These are phyloP conservation scores for Tolypocladium paradoxum DNA, from an alignment of 2,329 filamentous ascomycete species.

Conservation along the genomic window DNA sequence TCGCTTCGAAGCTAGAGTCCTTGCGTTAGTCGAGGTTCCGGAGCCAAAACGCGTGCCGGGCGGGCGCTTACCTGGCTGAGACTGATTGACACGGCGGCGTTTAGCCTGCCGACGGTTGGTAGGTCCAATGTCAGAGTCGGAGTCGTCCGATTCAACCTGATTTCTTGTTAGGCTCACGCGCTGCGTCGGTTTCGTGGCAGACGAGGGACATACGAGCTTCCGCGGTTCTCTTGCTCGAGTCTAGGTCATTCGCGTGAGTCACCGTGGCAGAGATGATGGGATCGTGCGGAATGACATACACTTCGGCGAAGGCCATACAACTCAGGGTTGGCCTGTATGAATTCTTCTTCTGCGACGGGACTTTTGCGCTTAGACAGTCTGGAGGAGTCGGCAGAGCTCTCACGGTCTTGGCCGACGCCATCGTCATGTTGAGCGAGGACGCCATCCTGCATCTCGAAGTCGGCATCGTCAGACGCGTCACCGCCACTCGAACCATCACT, in stretches of 20 bases:
- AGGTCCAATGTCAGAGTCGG: slow-evolving; percentile 60
- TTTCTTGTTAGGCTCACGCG: not conserved
- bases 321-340: slow-evolving; percentile 84
- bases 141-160: slow-evolving; percentile 47
- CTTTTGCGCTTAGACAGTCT: slow-evolving; percentile 64
- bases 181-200: not conserved
- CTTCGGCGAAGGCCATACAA: slow-evolving; percentile 90
- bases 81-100: slow-evolving; percentile 57
- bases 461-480: slow-evolving; percentile 55
- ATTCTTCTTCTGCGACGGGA: slow-evolving; percentile 62
- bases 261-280: slow-evolving; percentile 12
- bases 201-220: slow-evolving; percentile 40
- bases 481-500: slow-evolving; percentile 38
- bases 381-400: slow-evolving; percentile 60
- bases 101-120: slow-evolving; percentile 50
- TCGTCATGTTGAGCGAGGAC: slow-evolving; percentile 33
- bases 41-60: not conserved
- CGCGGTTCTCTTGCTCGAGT: slow-evolving; percentile 46
- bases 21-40: not conserved
- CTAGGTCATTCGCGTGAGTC: slow-evolving; percentile 24
- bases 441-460: slow-evolving; percentile 65
- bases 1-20: slow-evolving; percentile 44
- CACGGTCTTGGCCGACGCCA: slow-evolving; percentile 41
- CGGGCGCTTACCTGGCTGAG: slow-evolving; percentile 46
- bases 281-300: slow-evolving; percentile 42